Conservation (phyloP, 148 eudicot genomes). For the Camellia granthamiana region DNA sequence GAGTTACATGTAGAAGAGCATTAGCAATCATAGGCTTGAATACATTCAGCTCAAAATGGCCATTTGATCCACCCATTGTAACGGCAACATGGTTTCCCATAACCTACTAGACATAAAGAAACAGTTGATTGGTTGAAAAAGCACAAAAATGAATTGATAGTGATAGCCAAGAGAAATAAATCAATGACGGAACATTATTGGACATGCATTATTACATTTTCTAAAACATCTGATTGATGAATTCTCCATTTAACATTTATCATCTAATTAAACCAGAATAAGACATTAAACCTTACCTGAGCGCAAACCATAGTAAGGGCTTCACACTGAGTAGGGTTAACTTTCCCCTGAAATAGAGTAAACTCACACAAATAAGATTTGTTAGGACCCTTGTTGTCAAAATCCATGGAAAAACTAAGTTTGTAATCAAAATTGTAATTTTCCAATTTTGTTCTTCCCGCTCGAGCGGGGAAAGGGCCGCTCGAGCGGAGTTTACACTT, state of each 20-base stretch:
- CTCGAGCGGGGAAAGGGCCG: too few relatives aligned
- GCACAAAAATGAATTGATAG: not conserved
- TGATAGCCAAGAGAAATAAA: not conserved
- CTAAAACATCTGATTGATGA: not conserved
- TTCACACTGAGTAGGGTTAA: slow-evolving; percentile 96
- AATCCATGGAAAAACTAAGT: too few relatives aligned
- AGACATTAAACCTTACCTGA: slow-evolving; percentile 54
- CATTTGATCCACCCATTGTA: slow-evolving; percentile 93
- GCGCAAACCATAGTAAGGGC: slow-evolving; percentile 99
- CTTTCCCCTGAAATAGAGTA: slow-evolving; percentile 68
- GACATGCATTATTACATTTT: slow-evolving; percentile 1
- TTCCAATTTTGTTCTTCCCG: too few relatives aligned
- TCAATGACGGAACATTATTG: not conserved
- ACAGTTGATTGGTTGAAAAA: slow-evolving; percentile 6
- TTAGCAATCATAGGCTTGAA: slow-evolving; percentile 95
- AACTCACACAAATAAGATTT: not conserved
- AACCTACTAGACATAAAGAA: slow-evolving; percentile 45
- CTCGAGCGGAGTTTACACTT: too few relatives aligned
- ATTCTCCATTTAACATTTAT: too few relatives aligned
- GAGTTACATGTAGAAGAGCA: slow-evolving; percentile 75
- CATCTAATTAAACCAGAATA: slow-evolving; percentile 7
- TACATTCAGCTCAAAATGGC: slow-evolving; percentile 97
- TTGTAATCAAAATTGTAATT: too few relatives aligned
- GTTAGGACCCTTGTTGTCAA: too few relatives aligned
- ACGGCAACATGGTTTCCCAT: slow-evolving; percentile 97